phyloP scores from a whole-genome alignment of 1,284 basidiomycete genomes.

The Moesziomyces sp. region DNA sequence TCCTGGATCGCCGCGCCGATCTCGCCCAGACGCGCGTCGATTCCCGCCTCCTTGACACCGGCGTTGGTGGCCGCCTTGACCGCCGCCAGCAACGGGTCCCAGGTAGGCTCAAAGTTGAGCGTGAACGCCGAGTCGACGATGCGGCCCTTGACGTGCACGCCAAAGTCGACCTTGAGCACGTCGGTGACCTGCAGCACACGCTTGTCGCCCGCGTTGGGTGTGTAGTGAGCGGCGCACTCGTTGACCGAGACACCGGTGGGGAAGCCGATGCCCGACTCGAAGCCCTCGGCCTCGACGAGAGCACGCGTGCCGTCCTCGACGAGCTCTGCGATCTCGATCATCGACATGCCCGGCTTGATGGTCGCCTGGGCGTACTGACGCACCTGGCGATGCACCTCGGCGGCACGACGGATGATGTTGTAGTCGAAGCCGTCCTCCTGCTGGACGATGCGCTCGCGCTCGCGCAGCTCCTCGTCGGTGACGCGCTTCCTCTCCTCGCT shows the following conservation, averaged over 20 bases:
- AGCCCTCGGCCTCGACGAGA: constrained; percentile 83
- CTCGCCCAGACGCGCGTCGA: constrained; percentile 93
- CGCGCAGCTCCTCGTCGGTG: constrained; percentile 89
- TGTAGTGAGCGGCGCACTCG: constrained; percentile 95
- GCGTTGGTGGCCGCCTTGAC: constrained; percentile 94
- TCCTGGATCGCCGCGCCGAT: constrained; percentile 93
- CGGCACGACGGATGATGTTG: constrained; percentile 86
- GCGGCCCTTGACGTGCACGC: constrained; percentile 93
- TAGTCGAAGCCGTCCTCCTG: constrained; percentile 74
- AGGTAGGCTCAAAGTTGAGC: constrained; percentile 86
- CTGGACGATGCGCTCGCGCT: constrained; percentile 75
- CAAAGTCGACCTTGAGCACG: constrained; percentile 96
- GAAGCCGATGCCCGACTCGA: constrained; percentile 89
- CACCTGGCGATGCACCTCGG: constrained; percentile 92
- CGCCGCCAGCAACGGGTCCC: constrained; percentile 87
- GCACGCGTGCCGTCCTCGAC: constrained; percentile 84
- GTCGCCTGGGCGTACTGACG: constrained; percentile 80
- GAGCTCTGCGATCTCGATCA: constrained; percentile 92
- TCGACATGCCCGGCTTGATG: constrained; percentile 92
- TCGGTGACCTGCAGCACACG: constrained; percentile 85
- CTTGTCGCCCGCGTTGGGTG: constrained; percentile 94
- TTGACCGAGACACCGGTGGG: constrained; percentile 97
- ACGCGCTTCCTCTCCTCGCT: constrained; percentile 79
- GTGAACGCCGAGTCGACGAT: constrained; percentile 98
- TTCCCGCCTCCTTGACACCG: constrained; percentile 81